Evolutionary conservation across 2,329 filamentous ascomycete species (phyloP).

Genomic region (Fusarium tjaetaba): DNA sequence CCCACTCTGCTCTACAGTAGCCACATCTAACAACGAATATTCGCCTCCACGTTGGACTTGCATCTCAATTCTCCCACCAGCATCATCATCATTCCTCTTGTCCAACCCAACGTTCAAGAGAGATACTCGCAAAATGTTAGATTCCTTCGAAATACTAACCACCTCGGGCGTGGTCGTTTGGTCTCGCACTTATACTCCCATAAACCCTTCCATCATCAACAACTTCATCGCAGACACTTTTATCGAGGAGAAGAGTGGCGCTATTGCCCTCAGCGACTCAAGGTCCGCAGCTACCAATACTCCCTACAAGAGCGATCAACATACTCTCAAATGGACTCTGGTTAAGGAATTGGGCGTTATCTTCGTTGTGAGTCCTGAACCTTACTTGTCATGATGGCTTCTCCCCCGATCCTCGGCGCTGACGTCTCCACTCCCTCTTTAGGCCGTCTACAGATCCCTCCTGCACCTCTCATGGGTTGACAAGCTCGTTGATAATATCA

Average conservation of each 20-base stretch:
- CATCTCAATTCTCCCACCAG: conserved; percentile 19
- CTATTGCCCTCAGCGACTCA: conserved; percentile 67
- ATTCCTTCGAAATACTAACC: conserved; percentile 95
- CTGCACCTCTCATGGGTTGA: conserved; percentile 97
- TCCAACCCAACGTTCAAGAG: conserved; percentile 8
- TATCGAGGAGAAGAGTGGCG: conserved; percentile 87
- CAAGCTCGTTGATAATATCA: conserved; percentile 94
- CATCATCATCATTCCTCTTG: conserved; percentile 8
- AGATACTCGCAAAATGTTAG: conserved; percentile 73
- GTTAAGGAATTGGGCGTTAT: conserved; percentile 94
- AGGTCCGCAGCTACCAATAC: conserved; percentile 71
- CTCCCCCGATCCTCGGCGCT: conserved; percentile 36
- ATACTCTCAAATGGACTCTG: conserved; percentile 93
- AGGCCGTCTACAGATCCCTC: conserved; percentile 97
- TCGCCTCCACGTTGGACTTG: conserved; percentile 25
- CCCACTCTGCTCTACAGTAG: conserved; percentile 27
- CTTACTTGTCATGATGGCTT: conserved; percentile 33
- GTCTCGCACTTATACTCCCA: conserved; percentile 85
- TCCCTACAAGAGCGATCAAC: conserved; percentile 88
- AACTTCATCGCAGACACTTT: conserved; percentile 96
- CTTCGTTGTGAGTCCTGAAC: conserved; percentile 75
- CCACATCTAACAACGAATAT: conserved; percentile 36
- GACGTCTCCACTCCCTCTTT: conserved; percentile 39
- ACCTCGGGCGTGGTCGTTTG: conserved; percentile 97
- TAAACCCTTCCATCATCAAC: conserved; percentile 88